Conservation (phyloP, 2,329 filamentous ascomycete species). For the Diplodia seriata region DNA sequence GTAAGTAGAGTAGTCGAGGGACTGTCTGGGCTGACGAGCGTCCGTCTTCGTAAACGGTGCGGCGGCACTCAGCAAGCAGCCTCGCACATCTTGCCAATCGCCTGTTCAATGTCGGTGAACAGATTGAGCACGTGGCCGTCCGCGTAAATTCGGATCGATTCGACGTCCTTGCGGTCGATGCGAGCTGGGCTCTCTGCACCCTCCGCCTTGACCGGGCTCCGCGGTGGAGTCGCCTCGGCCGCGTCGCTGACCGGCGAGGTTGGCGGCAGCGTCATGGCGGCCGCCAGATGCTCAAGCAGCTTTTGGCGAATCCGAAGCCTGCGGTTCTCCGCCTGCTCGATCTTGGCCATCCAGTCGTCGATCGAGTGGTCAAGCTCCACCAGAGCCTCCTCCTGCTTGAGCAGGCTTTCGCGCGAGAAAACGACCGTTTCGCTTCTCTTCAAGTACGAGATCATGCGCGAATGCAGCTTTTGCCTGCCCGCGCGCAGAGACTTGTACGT, state of each 20-base stretch:
- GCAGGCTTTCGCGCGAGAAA: constrained; percentile 75
- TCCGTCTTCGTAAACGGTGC: constrained; percentile 3
- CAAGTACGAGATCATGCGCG: constrained; percentile 77
- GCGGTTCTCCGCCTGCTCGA: constrained; percentile 81
- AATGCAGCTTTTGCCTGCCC: constrained; percentile 78
- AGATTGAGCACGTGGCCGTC: constrained; percentile 51
- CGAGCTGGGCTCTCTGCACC: constrained; percentile 46
- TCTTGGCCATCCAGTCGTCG: constrained; percentile 79
- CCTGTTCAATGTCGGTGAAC: constrained; percentile 52
- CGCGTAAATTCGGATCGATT: constrained; percentile 54
- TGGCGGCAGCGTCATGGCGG: constrained; percentile 54
- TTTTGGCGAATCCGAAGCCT: constrained; percentile 78
- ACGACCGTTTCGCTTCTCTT: constrained; percentile 72
- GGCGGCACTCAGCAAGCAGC: constrained; percentile 14
- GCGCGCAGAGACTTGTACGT: constrained; percentile 77
- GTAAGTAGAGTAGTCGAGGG: constrained; percentile 10
- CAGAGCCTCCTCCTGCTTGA: constrained; percentile 81
- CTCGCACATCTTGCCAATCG: constrained; percentile 53
- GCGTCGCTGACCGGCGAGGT: constrained; percentile 37
- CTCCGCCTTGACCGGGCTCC: constrained; percentile 48
- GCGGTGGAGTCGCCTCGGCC: constrained; percentile 47
- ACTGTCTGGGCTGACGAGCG: constrained; percentile 4
- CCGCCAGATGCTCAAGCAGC: constrained; percentile 80
- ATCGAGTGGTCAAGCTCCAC: constrained; percentile 78
- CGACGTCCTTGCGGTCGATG: constrained; percentile 47